Evolutionary conservation across 2,329 filamentous ascomycete species (phyloP).

Genomic region (Colletotrichum simmondsii): DNA sequence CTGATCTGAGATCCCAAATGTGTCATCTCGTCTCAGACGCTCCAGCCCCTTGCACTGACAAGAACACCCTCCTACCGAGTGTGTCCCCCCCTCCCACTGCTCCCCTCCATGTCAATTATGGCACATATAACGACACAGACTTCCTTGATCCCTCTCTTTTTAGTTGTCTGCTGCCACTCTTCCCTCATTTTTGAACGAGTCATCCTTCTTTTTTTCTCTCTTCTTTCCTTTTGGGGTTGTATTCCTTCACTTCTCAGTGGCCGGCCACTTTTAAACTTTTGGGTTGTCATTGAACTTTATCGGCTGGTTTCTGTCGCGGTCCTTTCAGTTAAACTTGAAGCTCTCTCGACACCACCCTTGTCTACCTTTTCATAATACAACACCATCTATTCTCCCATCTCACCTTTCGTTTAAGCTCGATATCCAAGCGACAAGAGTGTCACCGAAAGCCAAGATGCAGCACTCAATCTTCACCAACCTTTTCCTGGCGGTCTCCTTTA

Average conservation of each 20-base stretch:
- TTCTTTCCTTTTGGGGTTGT: background rate
- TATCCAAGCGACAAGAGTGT: background rate
- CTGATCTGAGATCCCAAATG: conserved; percentile 35
- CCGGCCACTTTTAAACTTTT: conserved; percentile 32
- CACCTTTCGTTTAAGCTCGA: background rate
- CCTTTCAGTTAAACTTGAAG: conserved; percentile 2
- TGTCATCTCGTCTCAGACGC: conserved; percentile 36
- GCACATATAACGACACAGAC: conserved; percentile 24
- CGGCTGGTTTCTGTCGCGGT: conserved; percentile 8
- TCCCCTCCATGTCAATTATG: background rate
- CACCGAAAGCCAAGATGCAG: conserved; percentile 19
- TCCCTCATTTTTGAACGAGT: background rate
- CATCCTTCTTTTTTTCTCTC: conserved; percentile 5
- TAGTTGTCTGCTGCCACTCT: conserved; percentile 6
- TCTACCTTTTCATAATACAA: background rate
- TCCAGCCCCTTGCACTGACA: conserved; percentile 21
- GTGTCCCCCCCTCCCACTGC: background rate
- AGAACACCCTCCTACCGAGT: background rate
- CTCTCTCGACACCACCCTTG: background rate
- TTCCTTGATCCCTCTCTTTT: conserved; percentile 5
- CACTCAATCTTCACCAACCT: conserved; percentile 23
- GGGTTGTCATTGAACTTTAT: conserved; percentile 3
- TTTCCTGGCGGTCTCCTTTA: conserved; percentile 29
- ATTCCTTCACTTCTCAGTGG: conserved; percentile 30
- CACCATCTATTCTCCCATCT: background rate